Conservation (phyloP, 129 eudicot genomes). For the Arctium minus region DNA sequence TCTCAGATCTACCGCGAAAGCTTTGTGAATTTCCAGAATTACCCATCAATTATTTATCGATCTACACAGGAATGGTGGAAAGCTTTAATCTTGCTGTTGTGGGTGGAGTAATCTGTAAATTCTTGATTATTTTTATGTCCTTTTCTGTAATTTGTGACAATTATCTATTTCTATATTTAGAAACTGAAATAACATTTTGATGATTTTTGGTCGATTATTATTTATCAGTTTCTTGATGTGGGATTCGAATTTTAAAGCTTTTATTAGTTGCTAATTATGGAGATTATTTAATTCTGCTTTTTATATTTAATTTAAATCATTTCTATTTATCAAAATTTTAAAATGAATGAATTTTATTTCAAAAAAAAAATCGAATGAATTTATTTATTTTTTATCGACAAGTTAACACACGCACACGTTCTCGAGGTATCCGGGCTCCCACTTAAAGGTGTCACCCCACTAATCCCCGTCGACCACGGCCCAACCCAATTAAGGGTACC, state of each 20-base stretch:
- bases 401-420: no score
- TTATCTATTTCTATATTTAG: slow-evolving; percentile 3
- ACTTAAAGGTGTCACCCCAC: no score
- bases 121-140: slow-evolving; percentile 26
- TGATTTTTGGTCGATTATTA: slow-evolving; percentile 10
- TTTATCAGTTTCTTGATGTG: not conserved
- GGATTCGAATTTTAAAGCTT: not conserved
- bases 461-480: no score
- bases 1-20: slow-evolving; percentile 17
- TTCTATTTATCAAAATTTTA: not conserved
- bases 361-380: not conserved
- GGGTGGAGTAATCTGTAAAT: slow-evolving; percentile 43
- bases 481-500: no score
- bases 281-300: not conserved
- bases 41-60: slow-evolving; percentile 16
- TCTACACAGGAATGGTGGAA: not conserved
- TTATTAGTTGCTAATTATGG: not conserved
- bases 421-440: no score
- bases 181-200: not conserved
- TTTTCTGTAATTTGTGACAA: slow-evolving; percentile 1
- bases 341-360: not conserved
- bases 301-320: not conserved
- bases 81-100: slow-evolving; percentile 6
- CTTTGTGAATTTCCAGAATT: slow-evolving; percentile 3
- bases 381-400: no score